Evolutionary conservation across 768 basidiomycete species (phyloP).

Genomic region (Suillus variegatus): DNA sequence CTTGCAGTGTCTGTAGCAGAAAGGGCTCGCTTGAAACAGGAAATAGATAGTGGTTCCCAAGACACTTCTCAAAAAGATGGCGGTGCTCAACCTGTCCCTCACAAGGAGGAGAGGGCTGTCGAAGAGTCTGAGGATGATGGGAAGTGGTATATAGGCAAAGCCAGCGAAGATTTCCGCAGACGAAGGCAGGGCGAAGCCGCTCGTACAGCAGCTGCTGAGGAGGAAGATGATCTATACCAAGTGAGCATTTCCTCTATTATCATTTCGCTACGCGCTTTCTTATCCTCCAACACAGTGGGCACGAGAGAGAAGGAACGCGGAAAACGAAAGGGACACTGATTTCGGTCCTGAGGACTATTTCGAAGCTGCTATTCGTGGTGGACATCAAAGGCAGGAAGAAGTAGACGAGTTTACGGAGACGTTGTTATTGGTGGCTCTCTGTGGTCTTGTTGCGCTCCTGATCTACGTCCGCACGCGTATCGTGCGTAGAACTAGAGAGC

Average conservation of each 20-base stretch:
- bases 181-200: conserved; percentile 46
- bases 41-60: conserved; percentile 24
- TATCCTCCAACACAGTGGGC: conserved; percentile 60
- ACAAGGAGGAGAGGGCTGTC: conserved; percentile 25
- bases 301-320: conserved; percentile 67
- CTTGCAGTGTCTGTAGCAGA: conserved; percentile 29
- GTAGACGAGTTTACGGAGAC: conserved; percentile 79
- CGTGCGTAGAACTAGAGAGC: conserved; percentile 68
- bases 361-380: conserved; percentile 63
- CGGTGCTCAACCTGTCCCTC: conserved; percentile 6
- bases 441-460: conserved; percentile 69
- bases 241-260: conserved; percentile 36
- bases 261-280: conserved; percentile 2
- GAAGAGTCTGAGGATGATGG: conserved; percentile 48
- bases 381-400: conserved; percentile 62
- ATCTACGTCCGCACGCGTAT: conserved; percentile 81
- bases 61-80: conserved; percentile 11
- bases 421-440: conserved; percentile 72
- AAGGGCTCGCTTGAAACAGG: conserved; percentile 19
- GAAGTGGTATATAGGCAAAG: conserved; percentile 83
- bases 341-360: conserved; percentile 84
- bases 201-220: conserved; percentile 40
- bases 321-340: conserved; percentile 72
- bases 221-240: conserved; percentile 77
- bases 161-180: conserved; percentile 73